Percentiles rank a stretch among this genome's conserved stretches.
These are phyloP conservation scores for Mucor circinelloides DNA, from an alignment of 371 early-diverging fungal genomes.

Conservation along the genomic window DNA sequence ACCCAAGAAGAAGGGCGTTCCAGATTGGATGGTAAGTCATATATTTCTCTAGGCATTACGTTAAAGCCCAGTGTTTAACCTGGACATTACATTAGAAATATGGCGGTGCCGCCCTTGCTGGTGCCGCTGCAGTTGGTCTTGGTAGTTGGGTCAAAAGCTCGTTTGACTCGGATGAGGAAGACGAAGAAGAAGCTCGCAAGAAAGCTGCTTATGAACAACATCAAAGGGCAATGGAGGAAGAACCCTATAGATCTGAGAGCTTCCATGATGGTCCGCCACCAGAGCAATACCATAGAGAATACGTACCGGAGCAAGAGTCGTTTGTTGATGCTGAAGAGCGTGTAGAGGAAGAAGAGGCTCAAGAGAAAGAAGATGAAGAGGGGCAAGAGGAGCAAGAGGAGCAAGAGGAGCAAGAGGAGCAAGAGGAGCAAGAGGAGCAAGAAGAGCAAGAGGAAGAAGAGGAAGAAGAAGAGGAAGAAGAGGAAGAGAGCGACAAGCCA, in stretches of 20 bases:
- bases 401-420: not conserved
- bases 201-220: not conserved
- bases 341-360: not conserved
- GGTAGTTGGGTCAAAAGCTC: conserved; percentile 38
- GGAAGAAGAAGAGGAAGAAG: conserved; percentile 6
- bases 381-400: not conserved
- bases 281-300: not conserved
- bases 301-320: not conserved
- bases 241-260: not conserved
- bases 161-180: conserved; percentile 33
- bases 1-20: conserved; percentile 23
- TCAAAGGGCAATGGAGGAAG: conserved; percentile 2
- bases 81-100: conserved; percentile 31
- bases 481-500: not conserved
- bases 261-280: not conserved
- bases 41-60: not conserved
- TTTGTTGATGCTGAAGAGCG: not conserved
- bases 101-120: conserved; percentile 45
- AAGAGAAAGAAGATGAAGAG: conserved; percentile 4
- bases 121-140: conserved; percentile 42
- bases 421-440: not conserved
- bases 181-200: conserved; percentile 3
- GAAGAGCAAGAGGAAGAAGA: conserved; percentile 11
- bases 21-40: conserved; percentile 45
- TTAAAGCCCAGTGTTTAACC: not conserved